Evolutionary conservation across 75 land plant species (phyloP), one percentile per base, ranked within the genome.

Genomic region (Isoetes taiwanensis): DNA sequence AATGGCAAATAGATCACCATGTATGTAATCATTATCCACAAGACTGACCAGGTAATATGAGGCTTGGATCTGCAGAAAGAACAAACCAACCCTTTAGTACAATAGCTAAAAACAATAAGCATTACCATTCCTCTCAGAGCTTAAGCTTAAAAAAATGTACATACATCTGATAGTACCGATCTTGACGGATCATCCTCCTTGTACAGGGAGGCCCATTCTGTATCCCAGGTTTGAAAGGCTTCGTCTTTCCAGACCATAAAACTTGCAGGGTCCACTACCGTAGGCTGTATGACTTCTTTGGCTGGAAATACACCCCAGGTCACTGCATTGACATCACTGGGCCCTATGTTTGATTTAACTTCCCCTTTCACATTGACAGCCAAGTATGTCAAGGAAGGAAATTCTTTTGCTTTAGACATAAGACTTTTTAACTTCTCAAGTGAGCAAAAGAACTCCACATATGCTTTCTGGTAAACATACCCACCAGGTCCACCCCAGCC

Each of bases 221-320:
- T 71, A 29, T 80, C 74, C 97, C 94, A 91, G 2, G 83, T 74
- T 43, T 78, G 85, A 53, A 91, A 91, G 32, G 97, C 97, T 68
- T 91, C 97, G 59, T 91, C 94, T 65, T 91, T 91, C 97, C 94
- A 91, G 31, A 80, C 79, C 69, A 76, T 62, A 60, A 91, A 91
- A 73, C 97, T 91, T 19, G 75, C 75, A 58, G 94, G 83, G 60
- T 86, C 94, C 3, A 87, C 97, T 24, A 91, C 83, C 29, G 88
- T 87, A 0, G 97, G 97, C 66, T 91, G 97, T 52, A 86, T 77
- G 17, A 91, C 76, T 71, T 91, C 97, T 66, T 83, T 91, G n/a
- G 67, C 97, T 28, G 89, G 89, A 70, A 91, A 91, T 31, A 91
- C 97, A 39, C 94, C 97, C 97, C 97, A 91, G 34, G 97, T 91